Base-by-base conservation (phyloP, 2,329 filamentous ascomycete genomes). In the Neonectria hederae region DNA sequence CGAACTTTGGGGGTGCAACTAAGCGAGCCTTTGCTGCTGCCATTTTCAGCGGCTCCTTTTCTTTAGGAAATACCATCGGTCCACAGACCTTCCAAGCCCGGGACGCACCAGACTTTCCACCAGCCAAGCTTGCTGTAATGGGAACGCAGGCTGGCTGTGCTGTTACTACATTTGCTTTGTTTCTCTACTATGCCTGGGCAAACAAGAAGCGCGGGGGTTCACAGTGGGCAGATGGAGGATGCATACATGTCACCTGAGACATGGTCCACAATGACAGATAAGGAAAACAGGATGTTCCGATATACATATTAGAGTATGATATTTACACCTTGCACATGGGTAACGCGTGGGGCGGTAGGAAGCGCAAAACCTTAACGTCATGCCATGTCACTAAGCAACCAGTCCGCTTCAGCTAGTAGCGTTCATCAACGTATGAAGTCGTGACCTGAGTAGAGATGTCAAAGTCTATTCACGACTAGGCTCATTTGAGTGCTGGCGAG, bases 261-360 rank as follows among this genome's bases (percentile, higher is more conserved):
- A 5, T 88, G 79, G 82, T 77, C 76, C 40, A 80, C 82, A 24
- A 74, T 86, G 78, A 89, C 86, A 7, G 87, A 89, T 64, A 81
- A 75, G 70, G 83, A 89, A 76, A 89, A 89, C 69, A 82, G 81
- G 70, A 81, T 79, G 21, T 89, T 89, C 73, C 80, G 84, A 53
- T 89, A 89, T 69, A 78, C 78, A 1, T 82, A 82, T 49, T 83
- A 75, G 62, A 38, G 6, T 43, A 43, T 38, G 24, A 26, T 26
- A n/a, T n/a, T n/a, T n/a, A n/a, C n/a, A n/a, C n/a, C 26, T 9
- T 28, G 26, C 9, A 2, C 26, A 26, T 26, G 5, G 26, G 26
- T 26, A 26, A 26, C 9, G 26, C 26, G 26, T 8, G 26, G 26
- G 26, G 28, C 8, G 1, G 28, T 28, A 28, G 2, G 28, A 28